These are phyloP conservation scores for Tolypocladium pustulatum DNA, from an alignment of 2,329 filamentous ascomycete species.

Conservation along the genomic window DNA sequence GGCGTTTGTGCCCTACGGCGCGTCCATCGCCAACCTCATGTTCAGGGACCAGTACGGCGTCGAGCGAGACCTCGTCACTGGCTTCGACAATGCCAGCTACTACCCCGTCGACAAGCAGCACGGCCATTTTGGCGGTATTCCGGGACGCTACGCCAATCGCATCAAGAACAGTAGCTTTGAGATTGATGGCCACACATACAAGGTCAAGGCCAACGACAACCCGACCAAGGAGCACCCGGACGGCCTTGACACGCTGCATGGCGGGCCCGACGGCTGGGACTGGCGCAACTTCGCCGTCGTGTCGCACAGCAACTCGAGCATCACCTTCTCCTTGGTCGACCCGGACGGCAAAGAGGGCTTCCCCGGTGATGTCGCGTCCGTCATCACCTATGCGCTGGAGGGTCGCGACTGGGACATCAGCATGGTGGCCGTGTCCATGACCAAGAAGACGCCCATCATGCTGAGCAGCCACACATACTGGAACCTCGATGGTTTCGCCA, in stretches of 20 bases:
- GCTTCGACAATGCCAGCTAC: slow-evolving; percentile 66
- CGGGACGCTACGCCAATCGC: slow-evolving; percentile 70
- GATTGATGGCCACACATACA: slow-evolving; percentile 51
- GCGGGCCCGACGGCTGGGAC: slow-evolving; percentile 64
- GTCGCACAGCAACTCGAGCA: slow-evolving; percentile 53
- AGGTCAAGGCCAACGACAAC: slow-evolving; percentile 55
- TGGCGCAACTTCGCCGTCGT: slow-evolving; percentile 69
- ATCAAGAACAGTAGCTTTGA: slow-evolving; percentile 68
- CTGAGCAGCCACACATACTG: slow-evolving; percentile 66
- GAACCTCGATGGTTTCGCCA: slow-evolving; percentile 73
- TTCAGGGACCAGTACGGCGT: slow-evolving; percentile 59
- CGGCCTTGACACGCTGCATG: slow-evolving; percentile 57
- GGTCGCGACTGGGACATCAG: slow-evolving; percentile 61
- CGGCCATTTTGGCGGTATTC: slow-evolving; percentile 62
- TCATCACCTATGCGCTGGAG: slow-evolving; percentile 62
- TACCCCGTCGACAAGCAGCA: slow-evolving; percentile 56
- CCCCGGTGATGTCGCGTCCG: slow-evolving; percentile 64
- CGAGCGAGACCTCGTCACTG: slow-evolving; percentile 59
- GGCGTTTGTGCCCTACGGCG: slow-evolving; percentile 64
- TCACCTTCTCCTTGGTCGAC: slow-evolving; percentile 68
- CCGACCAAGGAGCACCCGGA: slow-evolving; percentile 36
- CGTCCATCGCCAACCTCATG: slow-evolving; percentile 60
- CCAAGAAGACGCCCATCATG: slow-evolving; percentile 75
- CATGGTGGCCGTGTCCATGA: slow-evolving; percentile 60
- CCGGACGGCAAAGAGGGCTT: slow-evolving; percentile 66